Evolutionary conservation across 257 asterid genomes (phyloP).

Genomic region (Plantago elongata): DNA sequence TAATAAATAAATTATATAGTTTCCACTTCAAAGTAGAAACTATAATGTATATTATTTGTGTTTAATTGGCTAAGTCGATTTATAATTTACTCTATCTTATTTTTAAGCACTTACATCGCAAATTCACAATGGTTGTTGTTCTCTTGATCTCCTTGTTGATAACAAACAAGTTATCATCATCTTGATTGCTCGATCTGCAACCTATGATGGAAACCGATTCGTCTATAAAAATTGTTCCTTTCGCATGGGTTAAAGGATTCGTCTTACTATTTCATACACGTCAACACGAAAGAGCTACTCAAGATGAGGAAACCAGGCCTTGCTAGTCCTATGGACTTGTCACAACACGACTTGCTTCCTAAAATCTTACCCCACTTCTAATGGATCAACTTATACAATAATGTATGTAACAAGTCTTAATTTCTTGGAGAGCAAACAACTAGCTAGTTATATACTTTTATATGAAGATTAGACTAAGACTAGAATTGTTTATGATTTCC

Average conservation of each 20-base stretch:
- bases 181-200: not conserved
- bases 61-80: no score
- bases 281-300: constrained; percentile 15
- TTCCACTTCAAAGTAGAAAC: no score
- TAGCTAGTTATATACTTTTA: no score
- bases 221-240: not conserved
- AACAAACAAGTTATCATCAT: not conserved
- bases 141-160: no score
- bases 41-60: no score
- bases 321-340: constrained; percentile 19
- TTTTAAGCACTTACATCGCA: no score
- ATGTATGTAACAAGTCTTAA: not conserved
- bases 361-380: constrained; percentile 32
- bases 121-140: no score
- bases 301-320: not conserved
- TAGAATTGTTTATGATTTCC: no score
- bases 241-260: constrained; percentile 17
- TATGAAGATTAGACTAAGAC: no score
- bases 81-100: no score
- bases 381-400: constrained; percentile 38
- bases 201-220: constrained; percentile 7
- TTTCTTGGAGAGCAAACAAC: not conserved
- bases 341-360: constrained; percentile 32
- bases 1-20: no score
- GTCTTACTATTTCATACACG: constrained; percentile 7